Conservation (phyloP, 345 rosid species). For the Gossypium australe region DNA sequence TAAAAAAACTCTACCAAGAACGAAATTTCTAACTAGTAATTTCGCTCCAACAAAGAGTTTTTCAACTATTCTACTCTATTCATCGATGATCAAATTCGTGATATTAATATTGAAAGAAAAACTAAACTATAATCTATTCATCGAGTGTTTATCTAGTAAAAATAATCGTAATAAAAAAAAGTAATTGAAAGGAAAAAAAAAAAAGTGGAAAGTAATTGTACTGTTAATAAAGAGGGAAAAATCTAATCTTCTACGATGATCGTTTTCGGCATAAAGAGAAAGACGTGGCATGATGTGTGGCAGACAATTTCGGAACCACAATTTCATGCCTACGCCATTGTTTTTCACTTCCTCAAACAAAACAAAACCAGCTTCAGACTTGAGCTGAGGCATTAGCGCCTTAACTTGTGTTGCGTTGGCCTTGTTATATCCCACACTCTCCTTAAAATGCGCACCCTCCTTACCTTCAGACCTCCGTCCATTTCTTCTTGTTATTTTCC, state of each 20-base stretch:
- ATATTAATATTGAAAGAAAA: no score
- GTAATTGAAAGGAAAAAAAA: no score
- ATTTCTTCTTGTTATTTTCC: constrained; percentile 15
- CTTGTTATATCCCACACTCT: background rate
- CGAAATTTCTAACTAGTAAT: no score
- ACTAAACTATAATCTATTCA: no score
- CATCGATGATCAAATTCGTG: no score
- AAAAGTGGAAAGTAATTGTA: background rate
- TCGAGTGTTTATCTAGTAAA: no score
- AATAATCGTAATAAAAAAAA: no score
- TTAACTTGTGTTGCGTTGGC: background rate
- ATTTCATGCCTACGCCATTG: constrained; percentile 13
- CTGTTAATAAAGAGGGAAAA: background rate
- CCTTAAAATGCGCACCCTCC: constrained; percentile 34
- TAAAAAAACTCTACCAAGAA: no score
- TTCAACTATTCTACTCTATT: no score
- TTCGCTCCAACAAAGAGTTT: no score
- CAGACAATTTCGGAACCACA: background rate
- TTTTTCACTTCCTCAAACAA: background rate
- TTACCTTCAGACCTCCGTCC: constrained; percentile 14
- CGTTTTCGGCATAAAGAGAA: background rate
- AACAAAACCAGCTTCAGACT: background rate
- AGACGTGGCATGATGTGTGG: constrained; percentile 10
- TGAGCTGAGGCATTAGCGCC: background rate
- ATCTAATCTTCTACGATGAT: background rate